phyloP scores from a whole-genome alignment of 495 filamentous ascomycete species.

The Tuber aestivum region DNA sequence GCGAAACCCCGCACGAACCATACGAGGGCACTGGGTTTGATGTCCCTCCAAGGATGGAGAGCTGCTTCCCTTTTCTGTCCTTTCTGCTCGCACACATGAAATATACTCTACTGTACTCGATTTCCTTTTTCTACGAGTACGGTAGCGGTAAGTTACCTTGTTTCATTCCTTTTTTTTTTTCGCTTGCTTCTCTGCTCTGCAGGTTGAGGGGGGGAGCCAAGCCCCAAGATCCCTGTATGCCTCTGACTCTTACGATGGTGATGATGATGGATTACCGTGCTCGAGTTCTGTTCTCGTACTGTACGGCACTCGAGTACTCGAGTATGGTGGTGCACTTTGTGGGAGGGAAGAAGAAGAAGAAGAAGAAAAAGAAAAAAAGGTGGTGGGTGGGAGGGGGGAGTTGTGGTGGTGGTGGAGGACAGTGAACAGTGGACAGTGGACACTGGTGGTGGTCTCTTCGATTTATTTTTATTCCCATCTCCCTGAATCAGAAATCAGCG shows the following conservation, averaged over 20 bases:
- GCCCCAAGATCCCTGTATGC: not conserved
- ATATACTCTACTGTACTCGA: no score
- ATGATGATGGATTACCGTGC: not conserved
- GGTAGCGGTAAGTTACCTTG: no score
- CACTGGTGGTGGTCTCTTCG: not conserved
- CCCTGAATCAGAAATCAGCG: not conserved
- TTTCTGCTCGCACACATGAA: not conserved
- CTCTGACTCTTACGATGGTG: conserved; percentile 1
- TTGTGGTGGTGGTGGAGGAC: not conserved
- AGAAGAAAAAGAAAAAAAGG: no score
- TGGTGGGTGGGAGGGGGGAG: not conserved
- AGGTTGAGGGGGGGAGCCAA: not conserved
- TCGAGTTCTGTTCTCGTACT: no score
- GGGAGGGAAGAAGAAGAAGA: no score
- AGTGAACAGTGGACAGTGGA: no score
- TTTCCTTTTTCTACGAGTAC: no score
- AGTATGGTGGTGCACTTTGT: not conserved
- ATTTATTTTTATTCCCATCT: conserved; percentile 3
- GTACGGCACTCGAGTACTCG: no score
- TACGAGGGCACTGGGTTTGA: not conserved
- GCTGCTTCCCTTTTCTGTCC: not conserved
- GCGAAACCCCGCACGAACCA: conserved; percentile 5
- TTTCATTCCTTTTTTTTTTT: not conserved
- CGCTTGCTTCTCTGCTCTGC: not conserved
- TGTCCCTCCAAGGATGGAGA: not conserved